Base-by-base conservation (phyloP, 2,329 filamentous ascomycete genomes). In the Botryotinia calthae region DNA sequence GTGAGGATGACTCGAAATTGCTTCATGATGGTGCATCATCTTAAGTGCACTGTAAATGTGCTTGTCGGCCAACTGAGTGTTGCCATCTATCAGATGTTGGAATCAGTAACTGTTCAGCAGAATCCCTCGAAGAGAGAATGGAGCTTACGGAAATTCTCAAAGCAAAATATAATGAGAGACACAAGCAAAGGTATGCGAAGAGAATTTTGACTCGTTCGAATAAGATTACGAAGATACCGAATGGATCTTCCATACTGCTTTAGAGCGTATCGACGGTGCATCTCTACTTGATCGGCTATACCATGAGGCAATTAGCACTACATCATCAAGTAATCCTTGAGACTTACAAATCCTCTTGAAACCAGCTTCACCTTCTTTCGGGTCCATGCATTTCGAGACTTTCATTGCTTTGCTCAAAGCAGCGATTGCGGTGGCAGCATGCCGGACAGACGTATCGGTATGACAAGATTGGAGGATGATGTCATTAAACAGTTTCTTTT, bases 101-200 rank as follows among this genome's bases (percentile, higher is more conserved):
- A 18, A 40, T 62, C 22, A 62, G 59, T 62, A 9, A 62, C 7
- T 9, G 14, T n/a, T 16, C 18, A 5, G 34, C 22, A n/a, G 34
- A 62, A 40, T n/a, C 4, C 4, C 25, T 61, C 16, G n/a, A 62
- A 9, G 25, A 40, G 37, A 62, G 16, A 62, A 40, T 42, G 12
- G 37, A n/a, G 59, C 59, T 62, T 62, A 62, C 59, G 73, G 14
- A 76, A 67, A 46, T 73, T 77, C 54, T 78, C 76, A 62, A 78
- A 78, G 56, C 74, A 75, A 59, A 72, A 78, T 34, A 78, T 76
- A 22, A 78, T 71, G 18, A 78, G 59, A 22, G 76, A 75, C 25
- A 75, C 75, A 51, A 78, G 74, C 25, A 78, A 70, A n/a, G 74
- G 69, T 59, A 75, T 73, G 54, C 78, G 72, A 31, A 73, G 70